Conservation (phyloP, 2,329 filamentous ascomycete genomes). For the Ophiostoma ulmi region DNA sequence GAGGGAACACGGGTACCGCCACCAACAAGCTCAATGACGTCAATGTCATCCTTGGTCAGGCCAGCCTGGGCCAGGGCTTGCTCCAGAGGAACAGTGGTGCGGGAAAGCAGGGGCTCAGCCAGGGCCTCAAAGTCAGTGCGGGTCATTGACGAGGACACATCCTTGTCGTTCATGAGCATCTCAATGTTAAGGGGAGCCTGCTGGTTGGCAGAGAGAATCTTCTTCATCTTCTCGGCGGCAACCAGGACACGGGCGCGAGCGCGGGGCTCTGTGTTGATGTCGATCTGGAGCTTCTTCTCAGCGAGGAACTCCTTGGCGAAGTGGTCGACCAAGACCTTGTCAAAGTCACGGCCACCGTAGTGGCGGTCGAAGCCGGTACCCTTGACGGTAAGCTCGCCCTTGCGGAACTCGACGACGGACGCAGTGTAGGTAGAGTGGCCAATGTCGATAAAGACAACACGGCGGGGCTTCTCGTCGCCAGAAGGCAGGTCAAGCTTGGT, state of each 20-base stretch:
- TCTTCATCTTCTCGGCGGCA: conserved; percentile 96
- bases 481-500: conserved; percentile 90
- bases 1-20: conserved; percentile 90
- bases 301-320: conserved; percentile 94
- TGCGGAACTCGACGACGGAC: conserved; percentile 92
- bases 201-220: conserved; percentile 93
- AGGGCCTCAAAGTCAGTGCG: conserved; percentile 91
- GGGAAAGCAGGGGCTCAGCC: conserved; percentile 74
- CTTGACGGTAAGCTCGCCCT: conserved; percentile 93
- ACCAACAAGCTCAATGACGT: conserved; percentile 87
- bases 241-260: conserved; percentile 80
- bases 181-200: conserved; percentile 92
- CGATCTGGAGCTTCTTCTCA: conserved; percentile 97
- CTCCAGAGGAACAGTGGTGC: conserved; percentile 70
- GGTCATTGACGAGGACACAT: conserved; percentile 83
- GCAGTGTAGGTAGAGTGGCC: conserved; percentile 94
- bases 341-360: conserved; percentile 96
- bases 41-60: conserved; percentile 85
- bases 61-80: conserved; percentile 92
- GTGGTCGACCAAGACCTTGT: conserved; percentile 90
- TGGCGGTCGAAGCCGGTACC: conserved; percentile 88
- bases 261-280: conserved; percentile 86
- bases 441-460: conserved; percentile 89
- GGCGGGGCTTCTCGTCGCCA: conserved; percentile 83
- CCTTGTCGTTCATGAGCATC: conserved; percentile 96